These are phyloP conservation scores for Scheffersomyces lignicola DNA, from an alignment of 1,139 yeast genomes.

Conservation along the genomic window DNA sequence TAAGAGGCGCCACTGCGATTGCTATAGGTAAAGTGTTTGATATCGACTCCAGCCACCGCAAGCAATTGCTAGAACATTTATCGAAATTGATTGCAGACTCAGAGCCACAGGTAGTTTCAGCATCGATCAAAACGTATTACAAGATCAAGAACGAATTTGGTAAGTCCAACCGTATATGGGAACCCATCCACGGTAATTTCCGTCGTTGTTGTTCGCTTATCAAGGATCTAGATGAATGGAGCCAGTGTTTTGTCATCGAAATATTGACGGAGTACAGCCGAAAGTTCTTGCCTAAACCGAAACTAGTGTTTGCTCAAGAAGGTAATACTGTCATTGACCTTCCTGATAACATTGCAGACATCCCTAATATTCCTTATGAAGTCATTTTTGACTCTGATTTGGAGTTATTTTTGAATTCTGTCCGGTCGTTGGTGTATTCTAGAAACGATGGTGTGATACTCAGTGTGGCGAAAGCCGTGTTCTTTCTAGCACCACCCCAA, in stretches of 20 bases:
- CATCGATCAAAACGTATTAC: constrained; percentile 62
- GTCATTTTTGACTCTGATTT: constrained; percentile 57
- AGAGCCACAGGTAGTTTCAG: constrained; percentile 64
- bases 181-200: constrained; percentile 69
- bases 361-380: constrained; percentile 35
- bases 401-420: constrained; percentile 48
- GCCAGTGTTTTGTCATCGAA: constrained; percentile 64
- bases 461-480: constrained; percentile 57
- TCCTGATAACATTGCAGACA: constrained; percentile 36
- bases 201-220: constrained; percentile 60
- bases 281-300: constrained; percentile 56
- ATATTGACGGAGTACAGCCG: constrained; percentile 68
- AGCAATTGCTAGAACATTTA: constrained; percentile 52
- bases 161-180: constrained; percentile 52
- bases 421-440: constrained; percentile 46
- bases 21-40: constrained; percentile 68
- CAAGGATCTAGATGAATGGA: constrained; percentile 68
- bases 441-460: constrained; percentile 63
- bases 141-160: constrained; percentile 34
- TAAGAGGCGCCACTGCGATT: constrained; percentile 76
- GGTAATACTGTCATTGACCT: constrained; percentile 29
- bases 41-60: constrained; percentile 30
- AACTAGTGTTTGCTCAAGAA: constrained; percentile 25
- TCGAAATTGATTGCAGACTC: constrained; percentile 60
- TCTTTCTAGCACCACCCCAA: constrained; percentile 54